A percentile compares a stretch with the other conserved stretches of the same genome.
Conservation (phyloP, 1,284 basidiomycete genomes). For the Naganishia sp. region DNA sequence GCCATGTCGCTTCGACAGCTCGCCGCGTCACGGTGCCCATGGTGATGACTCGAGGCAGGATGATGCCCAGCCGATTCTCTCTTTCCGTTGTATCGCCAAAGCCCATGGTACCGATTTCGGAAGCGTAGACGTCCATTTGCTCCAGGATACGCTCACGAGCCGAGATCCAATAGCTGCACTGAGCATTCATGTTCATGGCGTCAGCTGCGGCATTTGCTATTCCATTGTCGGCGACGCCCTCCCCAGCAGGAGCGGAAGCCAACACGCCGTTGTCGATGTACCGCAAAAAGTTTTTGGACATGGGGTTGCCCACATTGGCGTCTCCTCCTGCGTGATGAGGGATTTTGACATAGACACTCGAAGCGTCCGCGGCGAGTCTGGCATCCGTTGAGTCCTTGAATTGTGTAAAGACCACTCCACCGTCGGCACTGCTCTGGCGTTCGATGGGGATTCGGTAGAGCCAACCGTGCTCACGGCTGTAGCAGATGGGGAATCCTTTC, state of each 20-base stretch:
- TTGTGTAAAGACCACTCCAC: slow-evolving; percentile 23
- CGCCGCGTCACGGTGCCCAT: slow-evolving; percentile 98
- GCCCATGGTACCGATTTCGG: slow-evolving; percentile 58
- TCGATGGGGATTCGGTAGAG: slow-evolving; percentile 70
- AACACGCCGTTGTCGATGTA: slow-evolving; percentile 82
- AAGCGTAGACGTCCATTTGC: slow-evolving; percentile 90
- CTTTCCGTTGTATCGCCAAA: slow-evolving; percentile 37
- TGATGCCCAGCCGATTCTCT: slow-evolving; percentile 71
- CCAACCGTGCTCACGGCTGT: slow-evolving; percentile 91
- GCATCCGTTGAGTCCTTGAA: slow-evolving; percentile 30
- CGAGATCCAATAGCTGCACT: slow-evolving; percentile 98
- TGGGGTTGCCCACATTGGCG: slow-evolving; percentile 89
- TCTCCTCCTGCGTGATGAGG: slow-evolving; percentile 94
- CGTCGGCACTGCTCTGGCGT: slow-evolving; percentile 31
- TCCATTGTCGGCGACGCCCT: slow-evolving; percentile 43
- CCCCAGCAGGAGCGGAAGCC: slow-evolving; percentile 55
- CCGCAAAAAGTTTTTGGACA: slow-evolving; percentile 86
- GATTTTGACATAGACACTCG: slow-evolving; percentile 74
- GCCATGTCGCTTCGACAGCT: slow-evolving; percentile 97
- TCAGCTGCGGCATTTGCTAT: slow-evolving; percentile 74
- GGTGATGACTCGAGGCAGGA: slow-evolving; percentile 92
- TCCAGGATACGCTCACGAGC: slow-evolving; percentile 87
- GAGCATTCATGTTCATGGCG: slow-evolving; percentile 87
- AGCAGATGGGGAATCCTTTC: slow-evolving; percentile 80
- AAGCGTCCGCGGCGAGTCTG: slow-evolving; percentile 35